A percentile compares a stretch with the other conserved stretches of the same genome.
Conservation (phyloP, 257 asterid genomes). For the Echium plantagineum region DNA sequence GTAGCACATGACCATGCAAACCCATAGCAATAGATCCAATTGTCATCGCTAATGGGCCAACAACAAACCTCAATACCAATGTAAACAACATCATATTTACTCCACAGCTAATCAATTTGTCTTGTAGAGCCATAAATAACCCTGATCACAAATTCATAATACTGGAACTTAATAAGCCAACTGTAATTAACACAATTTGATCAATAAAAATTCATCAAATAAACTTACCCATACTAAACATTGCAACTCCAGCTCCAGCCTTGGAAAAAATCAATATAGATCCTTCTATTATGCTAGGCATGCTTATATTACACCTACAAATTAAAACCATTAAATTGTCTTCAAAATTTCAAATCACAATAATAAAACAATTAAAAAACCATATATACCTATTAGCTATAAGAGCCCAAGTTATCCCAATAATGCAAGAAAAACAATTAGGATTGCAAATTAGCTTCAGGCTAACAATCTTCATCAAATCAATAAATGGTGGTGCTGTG, state of each 20-base stretch:
- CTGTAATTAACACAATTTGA: no score
- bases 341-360: no score
- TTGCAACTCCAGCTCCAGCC: slow-evolving; percentile 30
- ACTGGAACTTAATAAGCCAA: no score
- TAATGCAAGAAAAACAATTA: slow-evolving; percentile 36
- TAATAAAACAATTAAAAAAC: no score
- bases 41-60: slow-evolving; percentile 33
- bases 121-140: slow-evolving; percentile 29
- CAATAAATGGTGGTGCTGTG: slow-evolving; percentile 9
- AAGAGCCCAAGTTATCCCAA: slow-evolving; percentile 51
- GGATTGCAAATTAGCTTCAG: slow-evolving; percentile 47
- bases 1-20: slow-evolving; percentile 24
- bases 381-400: slow-evolving; percentile 52
- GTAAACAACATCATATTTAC: slow-evolving; percentile 18
- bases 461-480: slow-evolving; percentile 26
- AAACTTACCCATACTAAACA: slow-evolving; percentile 39
- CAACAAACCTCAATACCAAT: slow-evolving; percentile 25
- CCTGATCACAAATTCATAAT: no score
- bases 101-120: slow-evolving; percentile 27
- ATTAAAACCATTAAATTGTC: no score
- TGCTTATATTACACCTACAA: slow-evolving; percentile 30
- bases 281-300: slow-evolving; percentile 30
- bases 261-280: slow-evolving; percentile 24
- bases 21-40: slow-evolving; percentile 25
- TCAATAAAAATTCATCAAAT: no score